Percentiles rank a stretch among this genome's conserved stretches.
Conservation (phyloP, 208 protist genomes). For the Leishmania mexicana region DNA sequence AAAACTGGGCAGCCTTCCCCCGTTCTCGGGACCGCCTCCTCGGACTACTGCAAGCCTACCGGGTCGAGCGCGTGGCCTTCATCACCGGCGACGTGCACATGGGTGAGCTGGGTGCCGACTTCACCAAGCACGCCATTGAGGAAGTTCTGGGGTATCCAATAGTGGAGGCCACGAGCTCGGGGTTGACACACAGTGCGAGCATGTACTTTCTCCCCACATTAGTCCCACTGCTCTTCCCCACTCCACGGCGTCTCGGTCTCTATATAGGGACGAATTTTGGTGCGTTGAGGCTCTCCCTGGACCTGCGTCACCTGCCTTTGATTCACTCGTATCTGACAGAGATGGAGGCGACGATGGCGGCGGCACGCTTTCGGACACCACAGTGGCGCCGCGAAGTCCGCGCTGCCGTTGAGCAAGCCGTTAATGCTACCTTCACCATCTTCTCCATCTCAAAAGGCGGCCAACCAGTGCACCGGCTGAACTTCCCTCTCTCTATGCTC, state of each 20-base stretch:
- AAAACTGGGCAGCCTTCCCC: slow-evolving; percentile 81
- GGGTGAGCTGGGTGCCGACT: slow-evolving; percentile 75
- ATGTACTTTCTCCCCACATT: slow-evolving; percentile 46
- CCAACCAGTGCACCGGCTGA: slow-evolving; percentile 43
- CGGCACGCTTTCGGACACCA: not conserved
- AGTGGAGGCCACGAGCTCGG: slow-evolving; percentile 83
- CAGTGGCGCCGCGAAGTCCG: slow-evolving; percentile 17
- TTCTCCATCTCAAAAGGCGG: slow-evolving; percentile 50
- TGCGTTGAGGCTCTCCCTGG: slow-evolving; percentile 42
- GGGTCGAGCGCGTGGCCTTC: slow-evolving; percentile 68
- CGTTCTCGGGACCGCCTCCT: slow-evolving; percentile 59
- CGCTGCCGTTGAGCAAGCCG: slow-evolving; percentile 32
- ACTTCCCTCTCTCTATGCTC: slow-evolving; percentile 62
- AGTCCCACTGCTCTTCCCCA: slow-evolving; percentile 49
- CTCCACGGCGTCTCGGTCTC: slow-evolving; percentile 45
- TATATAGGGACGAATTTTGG: slow-evolving; percentile 84
- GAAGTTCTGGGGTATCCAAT: slow-evolving; percentile 63
- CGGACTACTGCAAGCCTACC: slow-evolving; percentile 41
- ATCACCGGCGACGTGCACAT: slow-evolving; percentile 88
- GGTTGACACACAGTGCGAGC: slow-evolving; percentile 78
- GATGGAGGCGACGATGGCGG: not conserved
- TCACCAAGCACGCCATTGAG: slow-evolving; percentile 32
- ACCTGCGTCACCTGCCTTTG: slow-evolving; percentile 22
- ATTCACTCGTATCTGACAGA: slow-evolving; percentile 18
- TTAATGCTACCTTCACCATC: slow-evolving; percentile 70